These are phyloP conservation scores for Phytophthora tubulina DNA, from an alignment of 352 stramenopile genomes.

Conservation along the genomic window DNA sequence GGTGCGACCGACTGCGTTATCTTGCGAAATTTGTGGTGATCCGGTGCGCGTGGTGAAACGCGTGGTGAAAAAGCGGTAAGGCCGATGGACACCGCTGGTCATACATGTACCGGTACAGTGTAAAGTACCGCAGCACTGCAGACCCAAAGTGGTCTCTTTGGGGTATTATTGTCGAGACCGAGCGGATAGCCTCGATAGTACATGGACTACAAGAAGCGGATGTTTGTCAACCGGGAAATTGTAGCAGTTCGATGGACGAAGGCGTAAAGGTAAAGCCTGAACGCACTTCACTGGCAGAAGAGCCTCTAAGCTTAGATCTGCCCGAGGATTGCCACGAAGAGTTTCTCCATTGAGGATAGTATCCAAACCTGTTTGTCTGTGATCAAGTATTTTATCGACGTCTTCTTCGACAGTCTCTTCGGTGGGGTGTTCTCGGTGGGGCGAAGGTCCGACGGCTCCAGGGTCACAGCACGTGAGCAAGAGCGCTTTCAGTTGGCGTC, in stretches of 20 bases:
- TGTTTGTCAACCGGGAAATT: too few relatives aligned
- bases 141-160: not conserved
- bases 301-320: not conserved
- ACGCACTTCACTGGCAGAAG: not conserved
- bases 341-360: not conserved
- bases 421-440: not conserved
- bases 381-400: not conserved
- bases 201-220: not conserved
- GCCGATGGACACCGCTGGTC: not conserved
- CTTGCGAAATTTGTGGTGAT: not conserved
- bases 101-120: too few relatives aligned
- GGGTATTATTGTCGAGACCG: too few relatives aligned
- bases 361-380: too few relatives aligned
- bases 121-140: not conserved
- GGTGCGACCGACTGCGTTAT: too few relatives aligned
- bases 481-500: not conserved
- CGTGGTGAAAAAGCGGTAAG: not conserved
- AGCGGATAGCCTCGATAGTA: not conserved
- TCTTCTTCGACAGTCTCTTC: not conserved
- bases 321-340: not conserved
- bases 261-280: not conserved
- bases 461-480: not conserved
- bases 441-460: conserved; percentile 1
- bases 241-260: too few relatives aligned
- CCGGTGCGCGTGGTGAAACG: not conserved